Evolutionary conservation across 345 rosid genomes (phyloP).

Genomic region (Eutrema yunnanense): DNA sequence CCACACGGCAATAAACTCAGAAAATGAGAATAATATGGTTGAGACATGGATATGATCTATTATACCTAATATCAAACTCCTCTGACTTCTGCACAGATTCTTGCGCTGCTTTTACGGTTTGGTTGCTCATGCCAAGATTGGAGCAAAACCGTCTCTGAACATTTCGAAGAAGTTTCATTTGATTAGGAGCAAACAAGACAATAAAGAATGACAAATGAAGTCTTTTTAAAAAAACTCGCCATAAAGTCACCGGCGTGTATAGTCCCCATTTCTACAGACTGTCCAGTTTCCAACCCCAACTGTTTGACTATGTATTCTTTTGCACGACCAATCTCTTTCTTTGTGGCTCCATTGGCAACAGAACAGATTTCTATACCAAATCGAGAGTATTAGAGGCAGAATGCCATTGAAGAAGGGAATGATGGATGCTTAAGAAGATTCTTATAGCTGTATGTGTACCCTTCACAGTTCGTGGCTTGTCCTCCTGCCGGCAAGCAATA

Average conservation of each 20-base stretch:
- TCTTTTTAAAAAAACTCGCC: conserved; percentile 36
- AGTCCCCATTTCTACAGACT: conserved; percentile 92
- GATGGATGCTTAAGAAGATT: conserved; percentile 37
- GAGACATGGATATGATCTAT: not conserved
- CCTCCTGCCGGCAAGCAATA: conserved; percentile 96
- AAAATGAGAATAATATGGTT: not conserved
- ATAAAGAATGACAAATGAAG: not conserved
- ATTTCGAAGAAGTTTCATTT: not conserved
- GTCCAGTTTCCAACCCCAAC: conserved; percentile 80
- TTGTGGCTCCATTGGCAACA: conserved; percentile 91
- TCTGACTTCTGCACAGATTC: conserved; percentile 92
- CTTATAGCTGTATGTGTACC: conserved; percentile 48
- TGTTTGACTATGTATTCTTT: conserved; percentile 97
- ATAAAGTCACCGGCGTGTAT: conserved; percentile 97
- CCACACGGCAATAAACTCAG: not conserved
- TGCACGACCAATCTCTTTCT: conserved; percentile 96
- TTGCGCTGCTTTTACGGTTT: conserved; percentile 90
- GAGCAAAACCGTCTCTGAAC: conserved; percentile 88
- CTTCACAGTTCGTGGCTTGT: conserved; percentile 93
- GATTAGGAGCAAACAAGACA: not conserved
- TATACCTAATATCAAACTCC: conserved; percentile 88
- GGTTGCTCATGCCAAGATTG: conserved; percentile 88
- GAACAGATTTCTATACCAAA: conserved; percentile 79
- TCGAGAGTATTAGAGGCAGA: conserved; percentile 47
- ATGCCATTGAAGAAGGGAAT: conserved; percentile 32